These are phyloP conservation scores for Fulvia fulva DNA, from an alignment of 2,329 filamentous ascomycete species.

Conservation along the genomic window DNA sequence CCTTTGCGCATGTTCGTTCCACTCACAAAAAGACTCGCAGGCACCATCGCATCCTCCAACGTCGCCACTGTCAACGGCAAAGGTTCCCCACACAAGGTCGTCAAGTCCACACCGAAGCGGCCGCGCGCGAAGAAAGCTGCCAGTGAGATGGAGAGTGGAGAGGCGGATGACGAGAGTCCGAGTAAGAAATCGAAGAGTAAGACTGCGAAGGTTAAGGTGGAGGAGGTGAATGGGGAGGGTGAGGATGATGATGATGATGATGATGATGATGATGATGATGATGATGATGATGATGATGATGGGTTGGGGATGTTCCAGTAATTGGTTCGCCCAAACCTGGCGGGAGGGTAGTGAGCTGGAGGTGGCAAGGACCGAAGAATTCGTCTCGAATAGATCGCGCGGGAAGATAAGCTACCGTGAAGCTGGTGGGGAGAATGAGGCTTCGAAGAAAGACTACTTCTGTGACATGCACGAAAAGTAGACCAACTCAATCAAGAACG, in stretches of 20 bases:
- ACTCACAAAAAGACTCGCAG: not conserved
- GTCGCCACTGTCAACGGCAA: not conserved
- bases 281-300: slow-evolving; percentile 7
- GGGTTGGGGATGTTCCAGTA: slow-evolving; percentile 4
- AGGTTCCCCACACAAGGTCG: not conserved
- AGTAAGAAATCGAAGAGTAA: not conserved
- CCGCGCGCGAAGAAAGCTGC: slow-evolving; percentile 5
- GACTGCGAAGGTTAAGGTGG: not conserved
- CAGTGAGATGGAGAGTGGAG: not conserved
- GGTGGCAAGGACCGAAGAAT: no score
- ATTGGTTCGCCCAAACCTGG: not conserved
- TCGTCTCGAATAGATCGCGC: no score
- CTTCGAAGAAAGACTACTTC: no score
- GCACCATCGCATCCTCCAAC: not conserved
- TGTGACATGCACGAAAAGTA: no score
- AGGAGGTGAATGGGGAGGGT: no score
- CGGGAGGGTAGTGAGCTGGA: no score
- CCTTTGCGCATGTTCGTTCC: not conserved
- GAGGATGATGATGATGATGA: slow-evolving; percentile 4
- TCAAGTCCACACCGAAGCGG: not conserved
- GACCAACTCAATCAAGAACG: no score
- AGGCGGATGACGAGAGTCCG: slow-evolving; percentile 4
- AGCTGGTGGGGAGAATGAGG: no score
- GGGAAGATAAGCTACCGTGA: no score
- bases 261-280: slow-evolving; percentile 7